Percentiles rank a stretch among this genome's conserved stretches.
Conservation (phyloP, 164 flowering plant genomes). For the Magnolia changhungtana region DNA sequence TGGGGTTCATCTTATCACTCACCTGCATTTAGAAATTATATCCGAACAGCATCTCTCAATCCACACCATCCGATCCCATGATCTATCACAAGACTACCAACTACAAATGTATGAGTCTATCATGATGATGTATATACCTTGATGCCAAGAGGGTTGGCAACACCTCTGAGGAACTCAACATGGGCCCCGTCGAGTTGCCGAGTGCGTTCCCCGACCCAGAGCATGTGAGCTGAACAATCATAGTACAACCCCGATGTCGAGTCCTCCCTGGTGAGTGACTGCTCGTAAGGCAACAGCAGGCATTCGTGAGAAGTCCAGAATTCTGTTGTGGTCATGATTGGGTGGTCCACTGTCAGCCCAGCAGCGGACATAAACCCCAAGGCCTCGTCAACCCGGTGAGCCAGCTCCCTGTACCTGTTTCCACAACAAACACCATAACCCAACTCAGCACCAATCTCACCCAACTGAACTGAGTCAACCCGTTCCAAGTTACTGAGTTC, state of each 20-base stretch:
- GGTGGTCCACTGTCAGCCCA: constrained; percentile 80
- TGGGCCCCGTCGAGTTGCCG: constrained; percentile 94
- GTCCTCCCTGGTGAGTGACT: constrained; percentile 74
- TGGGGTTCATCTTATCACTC: constrained; percentile 89
- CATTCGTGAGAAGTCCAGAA: constrained; percentile 96
- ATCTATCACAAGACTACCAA: neutral
- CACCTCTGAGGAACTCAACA: constrained; percentile 81
- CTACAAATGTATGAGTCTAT: neutral
- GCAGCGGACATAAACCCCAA: constrained; percentile 90
- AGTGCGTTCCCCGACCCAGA: constrained; percentile 92
- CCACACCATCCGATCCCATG: neutral
- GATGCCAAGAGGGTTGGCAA: constrained; percentile 86
- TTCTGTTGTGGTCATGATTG: constrained; percentile 81
- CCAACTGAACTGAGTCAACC: neutral
- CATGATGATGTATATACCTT: constrained; percentile 44
- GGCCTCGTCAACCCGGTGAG: constrained; percentile 81
- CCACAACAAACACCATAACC: neutral
- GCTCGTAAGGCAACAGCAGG: constrained; percentile 84
- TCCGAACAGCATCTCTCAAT: neutral
- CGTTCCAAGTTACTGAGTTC: neutral
- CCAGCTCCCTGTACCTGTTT: constrained; percentile 77
- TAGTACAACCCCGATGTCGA: constrained; percentile 85
- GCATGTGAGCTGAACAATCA: constrained; percentile 91
- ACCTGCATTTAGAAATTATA: constrained; percentile 54
- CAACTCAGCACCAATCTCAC: neutral